Conservation (phyloP, 768 basidiomycete genomes). For the Tremella fuciformis region DNA sequence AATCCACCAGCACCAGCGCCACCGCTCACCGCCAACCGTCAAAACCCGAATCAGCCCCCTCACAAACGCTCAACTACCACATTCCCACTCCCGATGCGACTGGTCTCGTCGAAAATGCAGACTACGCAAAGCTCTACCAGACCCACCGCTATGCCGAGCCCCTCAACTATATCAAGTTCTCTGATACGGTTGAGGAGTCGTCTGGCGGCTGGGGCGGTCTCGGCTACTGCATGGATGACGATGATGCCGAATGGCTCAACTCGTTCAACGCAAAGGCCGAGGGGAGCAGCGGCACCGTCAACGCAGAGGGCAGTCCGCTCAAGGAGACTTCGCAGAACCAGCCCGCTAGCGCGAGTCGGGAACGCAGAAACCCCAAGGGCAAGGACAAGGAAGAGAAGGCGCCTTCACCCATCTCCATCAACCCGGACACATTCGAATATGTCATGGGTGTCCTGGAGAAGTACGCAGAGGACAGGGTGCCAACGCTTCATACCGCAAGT, state of each 20-base stretch:
- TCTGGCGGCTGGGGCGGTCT: constrained; percentile 68
- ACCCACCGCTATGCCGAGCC: constrained; percentile 71
- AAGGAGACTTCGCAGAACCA: constrained; percentile 17
- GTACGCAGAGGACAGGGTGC: constrained; percentile 80
- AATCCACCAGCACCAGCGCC: constrained; percentile 20
- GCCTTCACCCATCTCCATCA: constrained; percentile 58
- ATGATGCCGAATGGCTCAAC: constrained; percentile 90
- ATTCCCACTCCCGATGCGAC: constrained; percentile 93
- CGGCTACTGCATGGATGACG: constrained; percentile 92
- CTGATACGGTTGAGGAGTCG: constrained; percentile 71
- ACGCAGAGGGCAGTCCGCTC: constrained; percentile 16
- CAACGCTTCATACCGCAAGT: constrained; percentile 84
- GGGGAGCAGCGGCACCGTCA: constrained; percentile 58
- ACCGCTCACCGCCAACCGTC: constrained; percentile 1
- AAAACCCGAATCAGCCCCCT: constrained; percentile 44
- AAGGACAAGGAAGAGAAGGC: constrained; percentile 71
- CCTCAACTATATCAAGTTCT: constrained; percentile 70
- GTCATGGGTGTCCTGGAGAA: constrained; percentile 94
- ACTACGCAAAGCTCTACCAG: constrained; percentile 76
- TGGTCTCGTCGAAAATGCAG: constrained; percentile 62
- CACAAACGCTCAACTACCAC: constrained; percentile 56
- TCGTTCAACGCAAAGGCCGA: constrained; percentile 70
- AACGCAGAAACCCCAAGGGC: constrained; percentile 60
- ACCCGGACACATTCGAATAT: constrained; percentile 90
- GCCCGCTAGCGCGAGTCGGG: constrained; percentile 17